Percentiles rank a stretch among this genome's conserved stretches.
Conservation (phyloP, 768 basidiomycete species). For the Termitomyces sp. region DNA sequence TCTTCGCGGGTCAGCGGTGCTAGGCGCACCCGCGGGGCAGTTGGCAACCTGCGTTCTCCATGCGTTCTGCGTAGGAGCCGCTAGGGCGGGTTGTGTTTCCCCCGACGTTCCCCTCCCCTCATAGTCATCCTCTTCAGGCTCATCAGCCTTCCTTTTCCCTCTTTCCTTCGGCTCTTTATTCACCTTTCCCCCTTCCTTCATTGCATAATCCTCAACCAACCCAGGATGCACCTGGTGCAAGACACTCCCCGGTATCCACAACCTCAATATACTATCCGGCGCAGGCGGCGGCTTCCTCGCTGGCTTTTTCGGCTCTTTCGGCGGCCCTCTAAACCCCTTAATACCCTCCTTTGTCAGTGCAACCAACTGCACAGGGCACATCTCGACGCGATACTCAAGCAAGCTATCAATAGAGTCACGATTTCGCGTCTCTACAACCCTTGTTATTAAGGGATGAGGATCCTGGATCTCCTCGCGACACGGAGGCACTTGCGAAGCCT, state of each 20-base stretch:
- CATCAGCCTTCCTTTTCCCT: not conserved
- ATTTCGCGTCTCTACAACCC: not conserved
- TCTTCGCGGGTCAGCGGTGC: not conserved
- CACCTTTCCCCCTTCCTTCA: not conserved
- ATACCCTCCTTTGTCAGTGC: not conserved
- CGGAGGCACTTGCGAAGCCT: not conserved
- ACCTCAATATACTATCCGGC: slow-evolving; percentile 37
- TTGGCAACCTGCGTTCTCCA: not conserved
- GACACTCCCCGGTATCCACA: slow-evolving; percentile 67
- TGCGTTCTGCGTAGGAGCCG: not conserved
- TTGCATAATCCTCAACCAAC: slow-evolving; percentile 43
- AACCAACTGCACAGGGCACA: not conserved
- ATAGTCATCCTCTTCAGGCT: not conserved
- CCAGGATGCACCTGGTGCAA: slow-evolving; percentile 47
- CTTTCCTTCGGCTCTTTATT: not conserved
- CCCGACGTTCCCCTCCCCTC: no score
- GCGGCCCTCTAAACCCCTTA: not conserved
- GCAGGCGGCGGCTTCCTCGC: slow-evolving; percentile 29
- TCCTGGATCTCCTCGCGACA: not conserved
- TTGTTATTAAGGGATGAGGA: not conserved
- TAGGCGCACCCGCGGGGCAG: not conserved
- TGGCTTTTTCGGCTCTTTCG: not conserved
- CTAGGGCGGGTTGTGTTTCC: not conserved
- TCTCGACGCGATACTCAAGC: not conserved
- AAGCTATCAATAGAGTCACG: not conserved